These are phyloP conservation scores for Geranomyces michiganensis DNA, from an alignment of 192 early-diverging fungal genomes.

Conservation along the genomic window DNA sequence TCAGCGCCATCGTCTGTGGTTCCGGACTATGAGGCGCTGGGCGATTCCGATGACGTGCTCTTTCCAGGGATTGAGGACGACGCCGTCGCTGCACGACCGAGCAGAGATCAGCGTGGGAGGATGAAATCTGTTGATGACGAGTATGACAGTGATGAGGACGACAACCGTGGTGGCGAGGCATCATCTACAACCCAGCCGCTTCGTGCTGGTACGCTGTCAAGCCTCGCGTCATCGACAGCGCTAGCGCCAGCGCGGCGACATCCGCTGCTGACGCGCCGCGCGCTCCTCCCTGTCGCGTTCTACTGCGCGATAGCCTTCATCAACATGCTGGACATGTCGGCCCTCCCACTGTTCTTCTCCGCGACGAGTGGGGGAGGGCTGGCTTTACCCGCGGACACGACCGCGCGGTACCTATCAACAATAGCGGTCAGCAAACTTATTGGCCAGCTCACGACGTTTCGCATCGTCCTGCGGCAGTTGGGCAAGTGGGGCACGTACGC, in stretches of 20 bases:
- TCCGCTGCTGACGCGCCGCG: slow-evolving; percentile 12
- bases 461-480: slow-evolving; percentile 18
- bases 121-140: too few species aligned
- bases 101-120: too few species aligned
- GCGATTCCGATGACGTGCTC: neutral
- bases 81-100: neutral
- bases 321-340: slow-evolving; percentile 42
- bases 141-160: neutral
- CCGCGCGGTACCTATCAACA: slow-evolving; percentile 34
- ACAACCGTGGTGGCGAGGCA: neutral
- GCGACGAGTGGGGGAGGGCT: slow-evolving; percentile 36
- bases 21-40: neutral
- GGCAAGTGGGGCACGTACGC: slow-evolving; percentile 24
- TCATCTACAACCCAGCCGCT: neutral
- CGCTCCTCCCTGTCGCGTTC: slow-evolving; percentile 34
- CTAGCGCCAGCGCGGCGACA: neutral
- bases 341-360: slow-evolving; percentile 48
- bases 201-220: too few species aligned
- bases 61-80: neutral
- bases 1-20: neutral
- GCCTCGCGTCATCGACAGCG: too few species aligned
- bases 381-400: slow-evolving; percentile 20
- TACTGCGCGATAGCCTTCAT: slow-evolving; percentile 53
- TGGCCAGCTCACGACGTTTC: slow-evolving; percentile 38
- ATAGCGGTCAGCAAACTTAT: slow-evolving; percentile 43